phyloP scores from a whole-genome alignment of 2,329 filamentous ascomycete genomes.

The Fusarium redolens region DNA sequence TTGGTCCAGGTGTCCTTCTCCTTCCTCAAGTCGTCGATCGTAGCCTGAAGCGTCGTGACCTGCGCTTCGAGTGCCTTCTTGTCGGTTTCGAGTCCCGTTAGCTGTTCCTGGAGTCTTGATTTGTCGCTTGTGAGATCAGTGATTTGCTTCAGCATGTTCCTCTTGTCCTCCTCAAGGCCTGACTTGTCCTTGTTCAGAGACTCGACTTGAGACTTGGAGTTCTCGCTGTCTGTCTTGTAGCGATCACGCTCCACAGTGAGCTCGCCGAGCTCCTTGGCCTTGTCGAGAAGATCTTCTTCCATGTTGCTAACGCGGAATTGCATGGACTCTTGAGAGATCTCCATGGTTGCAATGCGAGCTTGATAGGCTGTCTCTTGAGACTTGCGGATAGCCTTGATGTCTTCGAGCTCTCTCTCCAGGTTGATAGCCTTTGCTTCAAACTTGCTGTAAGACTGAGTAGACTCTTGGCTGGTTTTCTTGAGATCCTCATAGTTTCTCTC shows the following conservation, averaged over 20 bases:
- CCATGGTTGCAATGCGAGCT: conserved; percentile 42
- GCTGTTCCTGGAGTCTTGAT: conserved; percentile 31
- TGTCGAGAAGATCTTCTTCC: conserved; percentile 40
- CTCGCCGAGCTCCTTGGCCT: conserved; percentile 39
- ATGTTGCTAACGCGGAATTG: conserved; percentile 41
- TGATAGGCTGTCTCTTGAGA: conserved; percentile 42
- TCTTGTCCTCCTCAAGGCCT: conserved; percentile 42
- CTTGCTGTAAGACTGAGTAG: conserved; percentile 17
- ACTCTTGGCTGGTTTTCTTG: conserved; percentile 36
- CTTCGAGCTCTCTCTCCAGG: conserved; percentile 42
- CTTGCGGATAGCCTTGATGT: conserved; percentile 42
- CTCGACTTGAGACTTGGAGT: conserved; percentile 35
- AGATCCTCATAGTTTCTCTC: conserved; percentile 44
- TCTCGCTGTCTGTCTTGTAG: conserved; percentile 34
- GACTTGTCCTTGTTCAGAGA: conserved; percentile 35
- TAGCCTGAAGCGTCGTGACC: conserved; percentile 32
- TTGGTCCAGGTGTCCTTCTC: conserved; percentile 38
- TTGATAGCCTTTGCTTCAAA: conserved; percentile 44
- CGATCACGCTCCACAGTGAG: conserved; percentile 42
- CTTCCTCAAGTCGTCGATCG: conserved; percentile 38
- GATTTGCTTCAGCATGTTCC: conserved; percentile 30
- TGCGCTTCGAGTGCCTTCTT: conserved; percentile 39
- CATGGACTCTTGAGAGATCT: conserved; percentile 45
- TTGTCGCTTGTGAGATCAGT: conserved; percentile 32
- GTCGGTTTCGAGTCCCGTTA: conserved; percentile 37